These are phyloP conservation scores for Phialophora verrucosa DNA, from an alignment of 2,329 filamentous ascomycete genomes.

Conservation along the genomic window DNA sequence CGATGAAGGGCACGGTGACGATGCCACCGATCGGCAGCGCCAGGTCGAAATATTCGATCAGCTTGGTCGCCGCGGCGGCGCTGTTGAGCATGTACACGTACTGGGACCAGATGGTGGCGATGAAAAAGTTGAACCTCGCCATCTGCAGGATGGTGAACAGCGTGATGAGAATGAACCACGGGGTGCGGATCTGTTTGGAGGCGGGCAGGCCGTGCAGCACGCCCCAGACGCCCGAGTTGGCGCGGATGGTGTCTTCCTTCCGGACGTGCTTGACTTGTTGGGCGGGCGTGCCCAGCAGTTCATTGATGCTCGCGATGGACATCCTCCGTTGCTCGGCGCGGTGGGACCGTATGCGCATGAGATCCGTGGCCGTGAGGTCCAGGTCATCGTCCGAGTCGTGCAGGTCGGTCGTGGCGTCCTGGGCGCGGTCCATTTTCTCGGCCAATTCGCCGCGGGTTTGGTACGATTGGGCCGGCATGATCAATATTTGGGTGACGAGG, in stretches of 20 bases:
- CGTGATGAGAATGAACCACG: slow-evolving; percentile 84
- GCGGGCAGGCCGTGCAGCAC: slow-evolving; percentile 76
- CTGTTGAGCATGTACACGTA: slow-evolving; percentile 77
- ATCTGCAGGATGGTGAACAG: slow-evolving; percentile 76
- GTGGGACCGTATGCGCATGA: slow-evolving; percentile 57
- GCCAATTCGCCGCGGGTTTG: slow-evolving; percentile 80
- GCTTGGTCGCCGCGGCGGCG: slow-evolving; percentile 63
- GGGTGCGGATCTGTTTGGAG: slow-evolving; percentile 72
- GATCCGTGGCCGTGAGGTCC: slow-evolving; percentile 53
- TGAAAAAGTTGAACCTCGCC: slow-evolving; percentile 86
- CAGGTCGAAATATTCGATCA: slow-evolving; percentile 85
- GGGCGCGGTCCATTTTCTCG: slow-evolving; percentile 64
- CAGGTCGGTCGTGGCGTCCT: slow-evolving; percentile 45
- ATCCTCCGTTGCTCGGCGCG: slow-evolving; percentile 65
- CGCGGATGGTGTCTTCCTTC: slow-evolving; percentile 70
- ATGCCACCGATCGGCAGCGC: slow-evolving; percentile 82
- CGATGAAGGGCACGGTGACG: slow-evolving; percentile 82
- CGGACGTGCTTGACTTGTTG: slow-evolving; percentile 64
- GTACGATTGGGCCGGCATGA: slow-evolving; percentile 73
- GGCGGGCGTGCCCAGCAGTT: slow-evolving; percentile 70
- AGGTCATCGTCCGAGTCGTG: slow-evolving; percentile 59
- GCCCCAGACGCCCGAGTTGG: slow-evolving; percentile 80
- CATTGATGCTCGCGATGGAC: slow-evolving; percentile 71
- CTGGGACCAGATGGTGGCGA: slow-evolving; percentile 79
- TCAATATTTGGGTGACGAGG: slow-evolving; percentile 54